These are phyloP conservation scores for Scleroderma citrinum DNA, from an alignment of 768 basidiomycete genomes.

Conservation along the genomic window DNA sequence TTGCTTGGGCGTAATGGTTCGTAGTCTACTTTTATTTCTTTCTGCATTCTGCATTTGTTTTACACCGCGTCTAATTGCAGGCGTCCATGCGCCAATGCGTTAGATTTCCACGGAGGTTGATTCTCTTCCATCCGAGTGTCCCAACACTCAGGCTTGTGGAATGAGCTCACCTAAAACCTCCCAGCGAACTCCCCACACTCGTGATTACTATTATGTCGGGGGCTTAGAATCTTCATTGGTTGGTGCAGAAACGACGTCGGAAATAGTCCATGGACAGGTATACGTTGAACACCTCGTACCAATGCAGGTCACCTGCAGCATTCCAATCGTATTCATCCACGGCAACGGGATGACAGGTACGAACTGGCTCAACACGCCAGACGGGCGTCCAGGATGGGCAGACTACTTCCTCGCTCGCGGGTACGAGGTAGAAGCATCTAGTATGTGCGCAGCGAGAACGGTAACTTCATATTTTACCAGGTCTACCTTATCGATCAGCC, in stretches of 20 bases:
- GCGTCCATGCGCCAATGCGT: too few species aligned
- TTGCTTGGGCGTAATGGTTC: not conserved
- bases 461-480: conserved; percentile 13
- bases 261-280: conserved; percentile 40
- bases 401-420: conserved; percentile 47
- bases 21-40: too few species aligned
- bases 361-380: conserved; percentile 48
- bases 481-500: conserved; percentile 45
- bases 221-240: conserved; percentile 25
- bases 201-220: conserved; percentile 46
- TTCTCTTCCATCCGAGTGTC: too few species aligned
- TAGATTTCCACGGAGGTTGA: too few species aligned
- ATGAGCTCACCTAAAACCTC: not conserved
- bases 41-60: too few species aligned
- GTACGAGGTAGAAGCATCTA: conserved; percentile 36
- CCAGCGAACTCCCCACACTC: conserved; percentile 35
- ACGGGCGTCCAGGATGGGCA: conserved; percentile 51
- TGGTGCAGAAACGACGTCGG: conserved; percentile 28
- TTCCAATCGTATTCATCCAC: conserved; percentile 44
- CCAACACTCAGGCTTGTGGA: too few species aligned
- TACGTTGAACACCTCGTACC: conserved; percentile 49
- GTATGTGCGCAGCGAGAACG: not conserved
- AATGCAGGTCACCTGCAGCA: conserved; percentile 28
- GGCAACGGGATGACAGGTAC: conserved; percentile 50
- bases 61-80: too few species aligned